Conservation (phyloP, 768 basidiomycete species). For the Candolleomyces eurysporus region DNA sequence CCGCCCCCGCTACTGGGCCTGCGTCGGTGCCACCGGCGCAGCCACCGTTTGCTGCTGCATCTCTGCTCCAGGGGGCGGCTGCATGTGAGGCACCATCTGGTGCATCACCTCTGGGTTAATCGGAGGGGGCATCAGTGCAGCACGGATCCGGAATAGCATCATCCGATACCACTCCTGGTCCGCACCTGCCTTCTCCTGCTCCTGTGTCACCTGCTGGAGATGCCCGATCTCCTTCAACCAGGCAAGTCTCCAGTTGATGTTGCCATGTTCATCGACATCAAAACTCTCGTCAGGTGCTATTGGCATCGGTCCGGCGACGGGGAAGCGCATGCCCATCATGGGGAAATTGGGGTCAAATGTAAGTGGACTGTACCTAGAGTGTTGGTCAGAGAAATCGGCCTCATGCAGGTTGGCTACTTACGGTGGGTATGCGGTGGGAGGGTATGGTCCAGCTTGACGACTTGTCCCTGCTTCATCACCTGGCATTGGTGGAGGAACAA, state of each 20-base stretch:
- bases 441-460: slow-evolving; percentile 53
- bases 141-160: slow-evolving; percentile 80
- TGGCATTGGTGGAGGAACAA: slow-evolving; percentile 54
- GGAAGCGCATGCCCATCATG: slow-evolving; percentile 70
- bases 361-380: slow-evolving; percentile 19
- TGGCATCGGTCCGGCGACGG: slow-evolving; percentile 51
- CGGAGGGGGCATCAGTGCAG: slow-evolving; percentile 61
- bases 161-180: slow-evolving; percentile 85
- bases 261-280: slow-evolving; percentile 75
- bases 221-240: slow-evolving; percentile 80
- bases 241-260: slow-evolving; percentile 75
- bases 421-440: slow-evolving; percentile 57
- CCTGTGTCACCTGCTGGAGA: slow-evolving; percentile 71
- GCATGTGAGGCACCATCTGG: slow-evolving; percentile 41
- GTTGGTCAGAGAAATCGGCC: slow-evolving; percentile 1
- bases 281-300: slow-evolving; percentile 64
- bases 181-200: slow-evolving; percentile 79
- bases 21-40: slow-evolving; percentile 28
- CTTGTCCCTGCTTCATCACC: slow-evolving; percentile 62
- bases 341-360: slow-evolving; percentile 77
- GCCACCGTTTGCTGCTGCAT: slow-evolving; percentile 31
- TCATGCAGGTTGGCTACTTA: slow-evolving; percentile 30
- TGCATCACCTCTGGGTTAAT: slow-evolving; percentile 54
- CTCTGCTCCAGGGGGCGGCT: slow-evolving; percentile 36
- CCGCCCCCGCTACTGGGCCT: slow-evolving; percentile 17